Percentiles rank a stretch among this genome's conserved stretches.
Evolutionary conservation across 306 rosid genomes (phyloP).

Genomic region (Cajanus cajan): DNA sequence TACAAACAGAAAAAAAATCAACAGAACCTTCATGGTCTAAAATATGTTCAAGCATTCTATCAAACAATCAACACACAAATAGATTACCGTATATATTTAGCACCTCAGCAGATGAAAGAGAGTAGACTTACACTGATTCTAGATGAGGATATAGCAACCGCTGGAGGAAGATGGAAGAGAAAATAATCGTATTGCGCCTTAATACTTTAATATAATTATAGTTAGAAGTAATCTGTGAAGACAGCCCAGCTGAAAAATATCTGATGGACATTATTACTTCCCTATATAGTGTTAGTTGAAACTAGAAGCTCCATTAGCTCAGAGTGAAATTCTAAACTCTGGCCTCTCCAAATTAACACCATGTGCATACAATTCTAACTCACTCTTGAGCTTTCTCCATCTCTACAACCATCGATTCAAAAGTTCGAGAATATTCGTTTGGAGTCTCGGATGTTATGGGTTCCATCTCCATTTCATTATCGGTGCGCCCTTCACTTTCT

Average conservation of each 20-base stretch:
- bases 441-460: conserved; percentile 23
- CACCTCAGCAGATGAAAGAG: not conserved
- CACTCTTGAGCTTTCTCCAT: conserved; percentile 49
- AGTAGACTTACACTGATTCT: conserved; percentile 28
- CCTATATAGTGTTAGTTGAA: conserved; percentile 33
- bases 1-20: conserved; percentile 1
- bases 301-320: conserved; percentile 45
- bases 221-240: not conserved
- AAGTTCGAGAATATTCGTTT: conserved; percentile 35
- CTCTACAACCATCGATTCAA: conserved; percentile 49
- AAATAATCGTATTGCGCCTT: not conserved
- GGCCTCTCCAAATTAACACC: conserved; percentile 35
- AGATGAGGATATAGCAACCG: conserved; percentile 30
- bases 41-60: conserved; percentile 12
- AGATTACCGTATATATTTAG: not conserved
- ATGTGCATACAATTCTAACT: conserved; percentile 22
- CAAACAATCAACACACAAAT: not conserved
- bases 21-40: not conserved
- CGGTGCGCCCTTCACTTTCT: conserved; percentile 36
- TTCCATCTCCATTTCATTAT: conserved; percentile 55
- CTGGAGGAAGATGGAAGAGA: conserved; percentile 25
- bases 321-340: conserved; percentile 41
- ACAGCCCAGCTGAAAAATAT: conserved; percentile 17
- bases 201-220: not conserved
- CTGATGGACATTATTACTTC: not conserved